Evolutionary conservation across 768 basidiomycete genomes (phyloP).

Genomic region (Gymnopilus junonius): DNA sequence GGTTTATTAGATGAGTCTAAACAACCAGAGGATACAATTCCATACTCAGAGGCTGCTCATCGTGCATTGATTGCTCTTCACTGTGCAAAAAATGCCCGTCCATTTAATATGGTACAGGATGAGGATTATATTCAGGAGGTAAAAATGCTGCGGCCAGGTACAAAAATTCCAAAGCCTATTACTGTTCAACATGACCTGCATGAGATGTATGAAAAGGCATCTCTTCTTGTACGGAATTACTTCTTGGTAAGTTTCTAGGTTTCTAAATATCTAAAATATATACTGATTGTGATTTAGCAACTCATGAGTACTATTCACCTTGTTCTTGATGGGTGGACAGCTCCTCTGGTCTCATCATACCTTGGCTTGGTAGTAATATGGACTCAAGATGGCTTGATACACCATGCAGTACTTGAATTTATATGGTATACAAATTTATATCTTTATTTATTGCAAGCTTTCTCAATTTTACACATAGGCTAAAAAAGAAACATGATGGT

Average conservation of each 20-base stretch:
- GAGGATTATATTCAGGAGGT: slow-evolving; percentile 30
- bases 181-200: slow-evolving; percentile 30
- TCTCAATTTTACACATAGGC: slow-evolving; percentile 21
- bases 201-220: slow-evolving; percentile 20
- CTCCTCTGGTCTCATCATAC: slow-evolving; percentile 30
- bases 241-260: slow-evolving; percentile 19
- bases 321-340: slow-evolving; percentile 40
- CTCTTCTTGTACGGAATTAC: slow-evolving; percentile 19
- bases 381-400: slow-evolving; percentile 30
- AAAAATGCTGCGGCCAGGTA: slow-evolving; percentile 33
- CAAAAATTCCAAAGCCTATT: slow-evolving; percentile 23
- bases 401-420: slow-evolving; percentile 36
- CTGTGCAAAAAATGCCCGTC: slow-evolving; percentile 24
- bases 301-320: slow-evolving; percentile 27
- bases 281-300: slow-evolving; percentile 12
- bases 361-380: slow-evolving; percentile 35
- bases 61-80: slow-evolving; percentile 30
- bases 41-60: slow-evolving; percentile 21
- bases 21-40: not conserved
- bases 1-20: not conserved
- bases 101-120: slow-evolving; percentile 33
- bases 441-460: not conserved
- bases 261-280: not conserved
- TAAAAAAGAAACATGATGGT: slow-evolving; percentile 33
- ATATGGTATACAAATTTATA: slow-evolving; percentile 24